These are phyloP conservation scores for Gracilariopsis chorda DNA, from an alignment of 23 red algal species.

Conservation along the genomic window DNA sequence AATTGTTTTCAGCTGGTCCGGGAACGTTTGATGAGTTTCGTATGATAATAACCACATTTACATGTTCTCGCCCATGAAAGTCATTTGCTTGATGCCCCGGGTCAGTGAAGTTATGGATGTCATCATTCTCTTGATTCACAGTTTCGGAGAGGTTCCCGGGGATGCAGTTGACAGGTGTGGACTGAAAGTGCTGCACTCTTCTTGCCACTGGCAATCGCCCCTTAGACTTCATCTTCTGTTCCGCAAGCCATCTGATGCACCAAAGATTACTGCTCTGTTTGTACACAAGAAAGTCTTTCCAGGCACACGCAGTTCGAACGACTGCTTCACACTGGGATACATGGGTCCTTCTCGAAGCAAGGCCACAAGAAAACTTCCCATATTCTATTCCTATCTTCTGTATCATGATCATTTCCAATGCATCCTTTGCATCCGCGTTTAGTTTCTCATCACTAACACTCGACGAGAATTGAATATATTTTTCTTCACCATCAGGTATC, in stretches of 20 bases:
- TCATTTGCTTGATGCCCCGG: too few species aligned
- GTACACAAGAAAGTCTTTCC: neutral
- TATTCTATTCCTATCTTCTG: neutral
- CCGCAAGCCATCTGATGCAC: neutral
- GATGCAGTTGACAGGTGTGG: too few species aligned
- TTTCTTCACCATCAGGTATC: neutral
- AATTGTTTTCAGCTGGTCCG: too few species aligned
- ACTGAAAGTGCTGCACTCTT: too few species aligned
- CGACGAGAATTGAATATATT: neutral
- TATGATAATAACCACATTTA: too few species aligned
- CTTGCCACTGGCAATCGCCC: too few species aligned
- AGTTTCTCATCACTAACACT: neutral
- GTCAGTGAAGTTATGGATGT: too few species aligned
- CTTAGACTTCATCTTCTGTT: conserved; percentile 2
- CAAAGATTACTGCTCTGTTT: neutral
- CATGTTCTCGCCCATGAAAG: too few species aligned
- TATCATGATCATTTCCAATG: neutral
- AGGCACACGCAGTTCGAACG: neutral
- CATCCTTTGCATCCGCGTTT: conserved; percentile 12
- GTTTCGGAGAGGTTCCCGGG: too few species aligned
- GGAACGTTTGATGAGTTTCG: too few species aligned
- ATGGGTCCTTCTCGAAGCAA: neutral
- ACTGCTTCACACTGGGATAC: conserved; percentile 1
- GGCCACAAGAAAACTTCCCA: neutral
- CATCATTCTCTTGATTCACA: too few species aligned